A percentile compares a stretch with the other conserved stretches of the same genome.
phyloP scores from a whole-genome alignment of 73 alveolate species.

The Tetrahymena thermophila region DNA sequence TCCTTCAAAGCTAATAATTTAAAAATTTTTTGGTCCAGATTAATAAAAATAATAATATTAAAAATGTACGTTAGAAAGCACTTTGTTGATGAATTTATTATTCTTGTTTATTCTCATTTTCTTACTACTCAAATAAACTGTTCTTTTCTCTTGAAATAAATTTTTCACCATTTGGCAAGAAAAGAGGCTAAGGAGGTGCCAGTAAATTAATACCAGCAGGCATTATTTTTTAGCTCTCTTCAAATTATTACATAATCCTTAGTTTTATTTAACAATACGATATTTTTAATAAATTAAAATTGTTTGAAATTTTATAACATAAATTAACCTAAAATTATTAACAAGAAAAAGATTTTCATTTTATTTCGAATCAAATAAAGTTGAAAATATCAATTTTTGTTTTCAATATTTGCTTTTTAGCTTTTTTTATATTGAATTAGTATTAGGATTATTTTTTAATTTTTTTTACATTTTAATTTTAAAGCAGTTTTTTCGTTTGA shows the following conservation, averaged over 20 bases:
- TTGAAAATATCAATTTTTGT: no score
- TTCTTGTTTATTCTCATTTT: not conserved
- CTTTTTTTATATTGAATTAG: no score
- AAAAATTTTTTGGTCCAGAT: not conserved
- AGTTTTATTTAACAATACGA: not conserved
- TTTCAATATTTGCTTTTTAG: no score
- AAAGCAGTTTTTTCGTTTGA: no score
- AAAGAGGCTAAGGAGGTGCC: not conserved
- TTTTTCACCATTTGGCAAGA: not conserved
- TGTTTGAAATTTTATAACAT: no score
- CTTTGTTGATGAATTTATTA: not conserved
- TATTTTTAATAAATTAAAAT: not conserved
- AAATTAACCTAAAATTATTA: no score
- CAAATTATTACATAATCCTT: not conserved
- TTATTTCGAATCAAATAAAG: no score
- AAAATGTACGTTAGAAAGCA: not conserved
- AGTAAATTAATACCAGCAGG: not conserved
- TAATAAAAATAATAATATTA: not conserved
- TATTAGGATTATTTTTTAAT: no score
- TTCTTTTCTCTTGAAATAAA: not conserved
- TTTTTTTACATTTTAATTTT: no score
- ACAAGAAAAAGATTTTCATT: no score
- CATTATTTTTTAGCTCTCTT: not conserved
- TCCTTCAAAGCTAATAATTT: not conserved
- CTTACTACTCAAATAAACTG: not conserved